These are phyloP conservation scores for Emergomyces pasteurianus DNA, from an alignment of 2,329 filamentous ascomycete genomes.

Conservation along the genomic window DNA sequence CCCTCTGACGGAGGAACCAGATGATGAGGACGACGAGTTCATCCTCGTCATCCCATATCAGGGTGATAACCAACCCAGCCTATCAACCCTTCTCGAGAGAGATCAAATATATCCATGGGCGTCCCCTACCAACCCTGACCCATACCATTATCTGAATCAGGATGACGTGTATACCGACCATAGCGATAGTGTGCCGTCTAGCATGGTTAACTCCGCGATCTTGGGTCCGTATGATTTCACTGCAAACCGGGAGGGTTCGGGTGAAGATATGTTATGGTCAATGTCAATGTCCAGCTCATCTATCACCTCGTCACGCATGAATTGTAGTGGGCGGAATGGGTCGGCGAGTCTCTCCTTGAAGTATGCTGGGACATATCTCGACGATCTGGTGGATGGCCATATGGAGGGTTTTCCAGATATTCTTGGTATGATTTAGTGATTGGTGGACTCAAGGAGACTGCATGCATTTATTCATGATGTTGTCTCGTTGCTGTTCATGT, in stretches of 20 bases:
- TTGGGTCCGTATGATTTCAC: background rate
- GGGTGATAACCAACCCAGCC: background rate
- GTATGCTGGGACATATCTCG: background rate
- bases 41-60: background rate
- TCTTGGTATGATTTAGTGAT: background rate
- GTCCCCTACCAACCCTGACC: background rate
- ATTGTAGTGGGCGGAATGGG: background rate
- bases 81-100: background rate
- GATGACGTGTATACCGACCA: background rate
- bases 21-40: background rate
- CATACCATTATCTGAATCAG: background rate
- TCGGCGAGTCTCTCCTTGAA: background rate
- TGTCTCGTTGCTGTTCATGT: background rate
- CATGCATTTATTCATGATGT: background rate
- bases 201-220: background rate
- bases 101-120: background rate
- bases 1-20: background rate
- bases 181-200: background rate
- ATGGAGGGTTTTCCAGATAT: background rate
- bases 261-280: background rate
- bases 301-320: background rate
- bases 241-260: background rate
- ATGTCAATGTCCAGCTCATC: background rate
- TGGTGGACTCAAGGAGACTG: background rate
- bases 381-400: background rate